phyloP scores from a whole-genome alignment of 1,284 basidiomycete genomes.

The Heterobasidion occidentale region DNA sequence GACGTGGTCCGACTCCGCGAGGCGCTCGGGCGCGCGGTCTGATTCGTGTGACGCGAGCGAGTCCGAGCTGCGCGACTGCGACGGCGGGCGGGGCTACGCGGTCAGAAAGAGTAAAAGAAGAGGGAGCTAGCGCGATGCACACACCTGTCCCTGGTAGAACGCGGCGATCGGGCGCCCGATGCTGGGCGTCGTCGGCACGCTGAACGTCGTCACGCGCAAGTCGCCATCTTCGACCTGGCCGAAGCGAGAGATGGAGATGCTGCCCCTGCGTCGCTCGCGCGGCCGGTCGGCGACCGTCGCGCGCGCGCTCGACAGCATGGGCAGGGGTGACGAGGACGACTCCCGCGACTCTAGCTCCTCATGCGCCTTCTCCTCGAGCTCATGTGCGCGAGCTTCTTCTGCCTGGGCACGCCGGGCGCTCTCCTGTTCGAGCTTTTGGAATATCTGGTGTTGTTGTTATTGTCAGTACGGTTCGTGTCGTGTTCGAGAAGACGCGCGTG shows the following conservation, averaged over 20 bases:
- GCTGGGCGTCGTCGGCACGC: conserved; percentile 16
- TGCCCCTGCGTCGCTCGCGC: conserved; percentile 30
- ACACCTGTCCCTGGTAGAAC: conserved; percentile 41
- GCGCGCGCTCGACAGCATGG: conserved; percentile 7
- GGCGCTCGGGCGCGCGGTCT: conserved; percentile 21
- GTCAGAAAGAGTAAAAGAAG: conserved; percentile 9
- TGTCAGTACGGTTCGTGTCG: not conserved
- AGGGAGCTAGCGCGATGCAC: conserved; percentile 15
- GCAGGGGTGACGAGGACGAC: not conserved
- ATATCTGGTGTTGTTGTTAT: conserved; percentile 29
- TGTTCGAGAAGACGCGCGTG: not conserved
- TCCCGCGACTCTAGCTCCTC: not conserved
- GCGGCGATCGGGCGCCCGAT: conserved; percentile 3
- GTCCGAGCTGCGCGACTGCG: conserved; percentile 38
- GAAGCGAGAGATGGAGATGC: conserved; percentile 45
- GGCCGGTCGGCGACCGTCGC: conserved; percentile 9
- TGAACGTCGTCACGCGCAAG: conserved; percentile 11
- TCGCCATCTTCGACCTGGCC: conserved; percentile 37
- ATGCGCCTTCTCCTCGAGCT: not conserved
- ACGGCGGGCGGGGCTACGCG: conserved; percentile 2
- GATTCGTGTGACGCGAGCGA: conserved; percentile 35
- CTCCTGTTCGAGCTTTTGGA: conserved; percentile 45
- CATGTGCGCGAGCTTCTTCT: conserved; percentile 13
- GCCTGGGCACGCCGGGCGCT: conserved; percentile 36
- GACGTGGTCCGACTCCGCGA: conserved; percentile 41